Percentiles rank a stretch among this genome's conserved stretches.
Evolutionary conservation across 192 early-diverging fungal species (phyloP).

Genomic region (Entomortierella beljakovae): DNA sequence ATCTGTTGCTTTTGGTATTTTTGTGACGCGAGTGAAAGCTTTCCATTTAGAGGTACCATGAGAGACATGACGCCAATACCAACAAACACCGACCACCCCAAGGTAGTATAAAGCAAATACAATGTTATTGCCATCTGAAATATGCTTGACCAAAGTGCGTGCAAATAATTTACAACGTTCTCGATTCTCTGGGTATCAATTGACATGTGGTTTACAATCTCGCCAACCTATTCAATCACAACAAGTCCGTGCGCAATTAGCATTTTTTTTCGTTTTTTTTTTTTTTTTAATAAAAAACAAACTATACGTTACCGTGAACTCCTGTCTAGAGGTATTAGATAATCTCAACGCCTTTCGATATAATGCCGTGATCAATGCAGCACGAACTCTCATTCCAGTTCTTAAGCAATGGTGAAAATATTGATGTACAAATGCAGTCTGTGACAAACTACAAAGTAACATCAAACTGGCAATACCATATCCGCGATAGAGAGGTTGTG

Average conservation of each 20-base stretch:
- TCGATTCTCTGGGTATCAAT: slow-evolving; percentile 75
- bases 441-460: slow-evolving; percentile 76
- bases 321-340: slow-evolving; percentile 82
- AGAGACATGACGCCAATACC: slow-evolving; percentile 86
- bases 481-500: slow-evolving; percentile 77
- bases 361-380: slow-evolving; percentile 82
- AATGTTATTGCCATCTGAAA: slow-evolving; percentile 83
- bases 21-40: slow-evolving; percentile 72
- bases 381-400: slow-evolving; percentile 78
- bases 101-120: slow-evolving; percentile 80
- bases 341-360: slow-evolving; percentile 87
- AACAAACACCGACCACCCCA: slow-evolving; percentile 85
- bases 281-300: background rate
- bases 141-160: slow-evolving; percentile 80
- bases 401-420: slow-evolving; percentile 88
- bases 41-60: slow-evolving; percentile 81
- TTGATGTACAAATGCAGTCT: slow-evolving; percentile 87
- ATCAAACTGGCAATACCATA: slow-evolving; percentile 83
- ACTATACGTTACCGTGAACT: slow-evolving; percentile 67
- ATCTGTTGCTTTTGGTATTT: slow-evolving; percentile 83
- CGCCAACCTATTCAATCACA: slow-evolving; percentile 17
- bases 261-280: background rate
- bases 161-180: slow-evolving; percentile 75
- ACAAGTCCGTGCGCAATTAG: background rate
- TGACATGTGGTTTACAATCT: slow-evolving; percentile 71